phyloP scores from a whole-genome alignment of 805 yeast genomes.

The Kuraishia cidri region DNA sequence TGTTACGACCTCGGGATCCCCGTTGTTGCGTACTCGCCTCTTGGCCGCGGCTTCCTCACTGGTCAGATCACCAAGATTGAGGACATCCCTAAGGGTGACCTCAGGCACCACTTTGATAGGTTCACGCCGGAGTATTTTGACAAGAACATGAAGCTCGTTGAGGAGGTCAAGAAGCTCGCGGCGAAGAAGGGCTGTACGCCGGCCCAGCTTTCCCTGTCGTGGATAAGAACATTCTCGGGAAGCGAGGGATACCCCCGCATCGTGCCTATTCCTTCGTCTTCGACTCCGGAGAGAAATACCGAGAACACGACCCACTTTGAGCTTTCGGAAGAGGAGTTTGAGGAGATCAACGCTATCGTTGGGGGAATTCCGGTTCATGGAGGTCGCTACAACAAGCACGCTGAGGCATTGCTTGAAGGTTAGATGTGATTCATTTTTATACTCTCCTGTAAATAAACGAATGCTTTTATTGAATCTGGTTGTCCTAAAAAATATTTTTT shows the following conservation, averaged over 20 bases:
- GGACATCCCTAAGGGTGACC: constrained; percentile 49
- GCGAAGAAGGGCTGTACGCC: constrained; percentile 33
- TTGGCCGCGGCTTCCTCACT: constrained; percentile 71
- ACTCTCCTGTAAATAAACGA: no score
- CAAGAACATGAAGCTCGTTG: constrained; percentile 41
- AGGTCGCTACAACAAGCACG: constrained; percentile 10
- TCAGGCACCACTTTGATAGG: constrained; percentile 41
- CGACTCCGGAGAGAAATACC: constrained; percentile 46
- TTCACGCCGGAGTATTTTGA: constrained; percentile 49
- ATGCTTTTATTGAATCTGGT: no score
- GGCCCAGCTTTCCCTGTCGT: constrained; percentile 67
- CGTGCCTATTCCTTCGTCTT: constrained; percentile 77
- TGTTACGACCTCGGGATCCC: constrained; percentile 54
- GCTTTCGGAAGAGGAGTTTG: constrained; percentile 50
- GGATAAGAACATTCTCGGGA: constrained; percentile 38
- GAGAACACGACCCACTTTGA: constrained; percentile 44
- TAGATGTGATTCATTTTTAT: no score
- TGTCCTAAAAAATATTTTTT: no score
- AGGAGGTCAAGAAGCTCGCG: constrained; percentile 41
- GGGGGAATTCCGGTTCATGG: constrained; percentile 41
- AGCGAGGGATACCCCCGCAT: constrained; percentile 35
- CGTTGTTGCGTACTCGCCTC: constrained; percentile 74
- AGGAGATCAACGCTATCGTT: constrained; percentile 38
- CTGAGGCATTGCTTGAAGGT: constrained; percentile 2
- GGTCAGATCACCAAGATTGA: constrained; percentile 39